A percentile compares a stretch with the other conserved stretches of the same genome.
phyloP scores from a whole-genome alignment of 768 basidiomycete species.

The Pseudohyphozyma bogoriensis region DNA sequence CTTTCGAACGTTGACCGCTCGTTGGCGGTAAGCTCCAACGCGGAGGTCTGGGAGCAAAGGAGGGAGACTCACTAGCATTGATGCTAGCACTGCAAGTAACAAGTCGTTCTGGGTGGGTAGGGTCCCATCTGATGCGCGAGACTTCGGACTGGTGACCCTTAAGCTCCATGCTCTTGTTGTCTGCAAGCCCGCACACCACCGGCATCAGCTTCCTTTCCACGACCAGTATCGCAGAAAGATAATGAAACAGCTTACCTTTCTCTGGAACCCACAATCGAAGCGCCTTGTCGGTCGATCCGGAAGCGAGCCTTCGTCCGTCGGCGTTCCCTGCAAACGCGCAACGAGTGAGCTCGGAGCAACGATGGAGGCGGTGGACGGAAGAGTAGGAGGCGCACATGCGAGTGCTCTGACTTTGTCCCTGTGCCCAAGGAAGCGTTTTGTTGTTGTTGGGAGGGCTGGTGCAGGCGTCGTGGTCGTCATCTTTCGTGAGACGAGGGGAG shows the following conservation, averaged over 20 bases:
- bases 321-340: slow-evolving; percentile 16
- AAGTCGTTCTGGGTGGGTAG: slow-evolving; percentile 18
- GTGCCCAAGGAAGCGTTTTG: neutral
- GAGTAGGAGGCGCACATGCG: neutral
- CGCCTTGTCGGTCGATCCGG: slow-evolving; percentile 14
- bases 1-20: too few relatives aligned
- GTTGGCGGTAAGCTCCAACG: too few relatives aligned
- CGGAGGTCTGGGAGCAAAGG: neutral
- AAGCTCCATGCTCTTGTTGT: slow-evolving; percentile 15
- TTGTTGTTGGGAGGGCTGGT: neutral
- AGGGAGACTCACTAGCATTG: slow-evolving; percentile 5
- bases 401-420: neutral
- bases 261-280: slow-evolving; percentile 24
- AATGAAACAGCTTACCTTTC: slow-evolving; percentile 11
- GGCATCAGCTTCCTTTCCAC: neutral
- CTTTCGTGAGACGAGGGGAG: neutral
- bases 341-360: neutral
- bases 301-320: slow-evolving; percentile 21
- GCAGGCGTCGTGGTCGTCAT: neutral
- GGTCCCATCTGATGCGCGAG: slow-evolving; percentile 18
- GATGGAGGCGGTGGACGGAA: too few relatives aligned
- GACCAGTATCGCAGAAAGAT: too few relatives aligned
- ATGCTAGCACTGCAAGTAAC: slow-evolving; percentile 13
- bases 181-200: neutral
- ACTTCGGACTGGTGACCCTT: slow-evolving; percentile 24